Evolutionary conservation across 2,329 filamentous ascomycete genomes (phyloP).

Genomic region (Aspergillus aculeatus): DNA sequence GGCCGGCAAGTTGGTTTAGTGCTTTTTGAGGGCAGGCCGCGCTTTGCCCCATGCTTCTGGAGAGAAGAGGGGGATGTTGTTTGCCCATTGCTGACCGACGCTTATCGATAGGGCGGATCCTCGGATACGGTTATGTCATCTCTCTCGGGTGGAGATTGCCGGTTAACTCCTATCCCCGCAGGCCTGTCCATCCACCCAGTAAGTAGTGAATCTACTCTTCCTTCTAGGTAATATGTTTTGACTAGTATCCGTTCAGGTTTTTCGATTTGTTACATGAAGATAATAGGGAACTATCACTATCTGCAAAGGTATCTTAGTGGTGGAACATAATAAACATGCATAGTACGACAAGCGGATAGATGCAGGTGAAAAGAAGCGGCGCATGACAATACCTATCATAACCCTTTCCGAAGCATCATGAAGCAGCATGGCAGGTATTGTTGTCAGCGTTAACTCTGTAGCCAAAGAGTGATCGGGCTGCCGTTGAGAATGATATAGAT

Average conservation of each 20-base stretch:
- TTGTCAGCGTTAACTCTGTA: neutral
- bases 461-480: neutral
- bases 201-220: too few relatives aligned
- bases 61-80: neutral
- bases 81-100: neutral
- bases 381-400: neutral
- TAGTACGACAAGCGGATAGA: neutral
- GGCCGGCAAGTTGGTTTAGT: neutral
- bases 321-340: neutral
- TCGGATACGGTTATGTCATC: slow-evolving; percentile 3
- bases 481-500: neutral
- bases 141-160: neutral
- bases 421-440: neutral
- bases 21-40: neutral
- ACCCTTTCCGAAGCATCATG: neutral
- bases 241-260: too few relatives aligned
- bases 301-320: too few relatives aligned
- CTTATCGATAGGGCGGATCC: slow-evolving; percentile 2
- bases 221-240: too few relatives aligned
- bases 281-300: neutral
- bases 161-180: slow-evolving; percentile 6
- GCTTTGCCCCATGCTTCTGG: neutral
- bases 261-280: neutral
- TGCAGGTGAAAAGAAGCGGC: neutral
- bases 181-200: too few relatives aligned